Evolutionary conservation across 129 eudicot genomes (phyloP).

Genomic region (Rutidosis leptorrhynchoides): DNA sequence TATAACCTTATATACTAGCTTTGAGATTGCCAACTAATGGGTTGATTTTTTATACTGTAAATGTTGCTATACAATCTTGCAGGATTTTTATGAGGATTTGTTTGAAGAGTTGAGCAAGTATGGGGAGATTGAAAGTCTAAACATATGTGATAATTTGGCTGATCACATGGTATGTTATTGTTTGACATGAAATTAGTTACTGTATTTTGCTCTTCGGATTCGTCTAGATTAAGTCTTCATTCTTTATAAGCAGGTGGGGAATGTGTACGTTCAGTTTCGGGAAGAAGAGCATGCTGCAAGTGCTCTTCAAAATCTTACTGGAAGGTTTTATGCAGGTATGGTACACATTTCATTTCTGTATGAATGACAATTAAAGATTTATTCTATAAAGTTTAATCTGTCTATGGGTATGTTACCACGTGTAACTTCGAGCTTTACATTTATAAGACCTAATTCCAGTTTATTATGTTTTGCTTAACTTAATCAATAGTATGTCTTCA

Average conservation of each 20-base stretch:
- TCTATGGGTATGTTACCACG: neutral
- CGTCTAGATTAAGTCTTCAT: constrained; percentile 1
- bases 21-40: neutral
- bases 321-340: constrained; percentile 95
- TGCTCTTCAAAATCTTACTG: constrained; percentile 71
- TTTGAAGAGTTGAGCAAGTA: constrained; percentile 89
- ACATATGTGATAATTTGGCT: constrained; percentile 88
- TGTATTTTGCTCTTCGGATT: constrained; percentile 1
- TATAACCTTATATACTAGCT: neutral
- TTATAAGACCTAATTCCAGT: neutral
- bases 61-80: neutral
- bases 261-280: constrained; percentile 85
- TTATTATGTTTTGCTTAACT: constrained; percentile 16
- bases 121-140: constrained; percentile 91
- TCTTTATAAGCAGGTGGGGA: constrained; percentile 64
- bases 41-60: neutral
- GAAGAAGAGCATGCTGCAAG: constrained; percentile 93
- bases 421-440: neutral
- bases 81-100: constrained; percentile 91
- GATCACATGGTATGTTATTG: constrained; percentile 71
- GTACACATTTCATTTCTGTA: constrained; percentile 14
- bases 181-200: neutral
- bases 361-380: neutral
- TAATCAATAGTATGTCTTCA: constrained; percentile 16
- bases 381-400: neutral